Conservation (phyloP, 1,284 basidiomycete species). For the Sporisorium exsertum region DNA sequence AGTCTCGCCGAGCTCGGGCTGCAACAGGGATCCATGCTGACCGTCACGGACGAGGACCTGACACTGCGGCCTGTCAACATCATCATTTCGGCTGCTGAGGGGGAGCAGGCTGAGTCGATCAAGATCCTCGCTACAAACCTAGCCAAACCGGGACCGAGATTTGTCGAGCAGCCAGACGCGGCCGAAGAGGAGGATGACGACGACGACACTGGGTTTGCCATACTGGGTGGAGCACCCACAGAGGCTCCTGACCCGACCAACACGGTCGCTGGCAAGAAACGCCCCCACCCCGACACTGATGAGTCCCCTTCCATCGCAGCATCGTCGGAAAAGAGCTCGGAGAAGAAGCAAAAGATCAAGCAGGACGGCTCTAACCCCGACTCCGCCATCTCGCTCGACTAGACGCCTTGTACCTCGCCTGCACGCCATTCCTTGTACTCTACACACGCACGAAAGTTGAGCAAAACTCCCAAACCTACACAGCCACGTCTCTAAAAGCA, state of each 20-base stretch:
- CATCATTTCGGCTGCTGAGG: slow-evolving; percentile 30
- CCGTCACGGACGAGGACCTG: slow-evolving; percentile 84
- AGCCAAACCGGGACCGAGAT: slow-evolving; percentile 12
- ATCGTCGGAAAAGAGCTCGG: background rate
- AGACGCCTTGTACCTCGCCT: background rate
- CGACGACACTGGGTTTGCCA: slow-evolving; percentile 2
- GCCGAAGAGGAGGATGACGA: slow-evolving; percentile 5
- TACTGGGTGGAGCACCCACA: background rate
- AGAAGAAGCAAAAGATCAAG: slow-evolving; percentile 27
- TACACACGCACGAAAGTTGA: background rate
- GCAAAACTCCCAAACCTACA: background rate
- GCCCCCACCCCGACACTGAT: slow-evolving; percentile 21
- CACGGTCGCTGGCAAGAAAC: slow-evolving; percentile 27
- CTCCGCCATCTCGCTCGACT: slow-evolving; percentile 31
- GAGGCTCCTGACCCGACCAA: background rate
- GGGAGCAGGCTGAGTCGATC: slow-evolving; percentile 5
- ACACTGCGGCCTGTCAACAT: slow-evolving; percentile 49
- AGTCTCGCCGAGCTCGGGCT: slow-evolving; percentile 78
- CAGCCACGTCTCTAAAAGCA: background rate
- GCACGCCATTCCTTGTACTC: background rate
- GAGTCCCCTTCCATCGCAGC: background rate
- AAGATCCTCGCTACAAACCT: slow-evolving; percentile 13
- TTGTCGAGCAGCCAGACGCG: background rate
- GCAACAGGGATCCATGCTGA: slow-evolving; percentile 81
- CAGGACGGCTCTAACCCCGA: slow-evolving; percentile 9